Percentiles rank a stretch among this genome's conserved stretches.
These are phyloP conservation scores for Cyclotella sp. DNA, from an alignment of 108 stramenopile genomes.

Conservation along the genomic window DNA sequence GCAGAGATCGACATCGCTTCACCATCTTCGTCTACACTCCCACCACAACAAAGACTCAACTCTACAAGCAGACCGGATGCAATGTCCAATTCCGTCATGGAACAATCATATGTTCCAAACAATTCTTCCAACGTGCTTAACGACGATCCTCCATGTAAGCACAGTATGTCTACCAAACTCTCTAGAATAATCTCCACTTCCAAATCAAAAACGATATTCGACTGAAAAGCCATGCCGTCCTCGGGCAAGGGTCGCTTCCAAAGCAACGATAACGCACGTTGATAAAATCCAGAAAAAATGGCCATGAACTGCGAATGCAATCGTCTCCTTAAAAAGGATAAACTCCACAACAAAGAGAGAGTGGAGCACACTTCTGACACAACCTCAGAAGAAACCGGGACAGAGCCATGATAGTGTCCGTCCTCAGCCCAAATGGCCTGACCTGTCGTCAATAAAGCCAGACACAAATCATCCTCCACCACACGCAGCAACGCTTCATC, in stretches of 20 bases:
- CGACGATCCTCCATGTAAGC: conserved; percentile 63
- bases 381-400: conserved; percentile 61
- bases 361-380: conserved; percentile 85
- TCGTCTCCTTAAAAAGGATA: conserved; percentile 52
- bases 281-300: conserved; percentile 89
- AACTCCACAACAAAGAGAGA: conserved; percentile 74
- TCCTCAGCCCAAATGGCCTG: conserved; percentile 85
- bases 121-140: conserved; percentile 74
- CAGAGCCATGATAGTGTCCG: conserved; percentile 35
- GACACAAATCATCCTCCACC: conserved; percentile 86
- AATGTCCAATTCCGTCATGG: conserved; percentile 75
- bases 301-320: conserved; percentile 79
- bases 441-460: conserved; percentile 79
- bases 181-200: conserved; percentile 87
- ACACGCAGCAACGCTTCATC: conserved; percentile 58
- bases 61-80: conserved; percentile 79
- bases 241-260: conserved; percentile 65
- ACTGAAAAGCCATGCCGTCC: conserved; percentile 69
- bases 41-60: conserved; percentile 83
- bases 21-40: conserved; percentile 75
- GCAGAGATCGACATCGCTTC: conserved; percentile 47
- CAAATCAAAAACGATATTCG: conserved; percentile 82
- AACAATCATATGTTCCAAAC: conserved; percentile 84
- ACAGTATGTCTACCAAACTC: conserved; percentile 81
- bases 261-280: conserved; percentile 77